Conservation (phyloP, 148 eudicot genomes). For the Amaranthus cruentus region DNA sequence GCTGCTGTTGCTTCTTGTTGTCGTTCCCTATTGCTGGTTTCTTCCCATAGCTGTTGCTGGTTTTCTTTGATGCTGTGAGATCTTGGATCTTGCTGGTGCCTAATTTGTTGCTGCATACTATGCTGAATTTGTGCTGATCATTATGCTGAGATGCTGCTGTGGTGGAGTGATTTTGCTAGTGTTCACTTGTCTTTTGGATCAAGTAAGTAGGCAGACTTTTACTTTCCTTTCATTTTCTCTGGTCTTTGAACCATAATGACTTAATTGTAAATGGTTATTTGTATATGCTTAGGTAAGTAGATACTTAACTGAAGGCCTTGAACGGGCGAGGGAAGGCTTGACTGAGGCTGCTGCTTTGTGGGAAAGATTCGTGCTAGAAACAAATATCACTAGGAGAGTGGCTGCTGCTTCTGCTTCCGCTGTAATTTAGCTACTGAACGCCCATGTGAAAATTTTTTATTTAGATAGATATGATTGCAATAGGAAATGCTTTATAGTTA, state of each 20-base stretch:
- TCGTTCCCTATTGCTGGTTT: no score
- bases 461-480: not conserved
- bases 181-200: conserved; percentile 76
- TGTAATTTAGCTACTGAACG: conserved; percentile 38
- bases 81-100: no score
- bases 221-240: not conserved
- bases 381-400: conserved; percentile 76
- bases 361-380: conserved; percentile 79
- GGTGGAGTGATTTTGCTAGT: no score
- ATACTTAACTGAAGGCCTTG: conserved; percentile 84
- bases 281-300: conserved; percentile 55
- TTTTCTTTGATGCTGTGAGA: no score
- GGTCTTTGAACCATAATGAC: not conserved
- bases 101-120: no score
- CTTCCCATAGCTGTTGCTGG: no score
- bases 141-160: no score
- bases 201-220: conserved; percentile 47
- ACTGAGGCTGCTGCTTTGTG: conserved; percentile 86
- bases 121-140: no score
- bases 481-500: not conserved
- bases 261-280: conserved; percentile 4
- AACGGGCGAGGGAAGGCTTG: conserved; percentile 81
- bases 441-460: not conserved
- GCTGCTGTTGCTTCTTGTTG: no score
- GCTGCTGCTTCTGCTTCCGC: conserved; percentile 98